A percentile compares a stretch with the other conserved stretches of the same genome.
Conservation (phyloP, 176 grass and related monocot species). For the Triticum timopheevii region DNA sequence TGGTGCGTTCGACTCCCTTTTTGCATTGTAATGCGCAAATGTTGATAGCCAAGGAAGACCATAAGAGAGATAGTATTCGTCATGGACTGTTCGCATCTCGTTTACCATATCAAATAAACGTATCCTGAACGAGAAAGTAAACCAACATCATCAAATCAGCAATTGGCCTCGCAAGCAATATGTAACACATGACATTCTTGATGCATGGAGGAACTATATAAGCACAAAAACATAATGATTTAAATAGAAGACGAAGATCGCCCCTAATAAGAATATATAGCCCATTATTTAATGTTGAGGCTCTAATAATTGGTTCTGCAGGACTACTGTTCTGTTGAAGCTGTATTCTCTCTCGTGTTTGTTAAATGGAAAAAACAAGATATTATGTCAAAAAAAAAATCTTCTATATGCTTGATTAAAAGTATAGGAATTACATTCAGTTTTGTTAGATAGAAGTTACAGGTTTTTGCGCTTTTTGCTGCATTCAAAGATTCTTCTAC, state of each 20-base stretch:
- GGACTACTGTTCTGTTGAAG: background rate
- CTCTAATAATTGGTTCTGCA: background rate
- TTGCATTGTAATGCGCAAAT: background rate
- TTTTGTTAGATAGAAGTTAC: background rate
- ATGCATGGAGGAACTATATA: background rate
- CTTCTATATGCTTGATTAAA: too few relatives aligned
- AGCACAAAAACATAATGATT: background rate
- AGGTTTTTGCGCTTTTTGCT: background rate
- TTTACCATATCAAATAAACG: background rate
- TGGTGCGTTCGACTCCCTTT: too few relatives aligned
- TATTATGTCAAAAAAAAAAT: too few relatives aligned
- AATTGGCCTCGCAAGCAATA: background rate
- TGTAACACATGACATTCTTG: background rate
- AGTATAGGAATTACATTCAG: background rate
- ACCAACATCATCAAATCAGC: background rate
- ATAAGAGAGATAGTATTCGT: background rate
- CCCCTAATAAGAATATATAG: background rate
- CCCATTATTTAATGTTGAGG: background rate
- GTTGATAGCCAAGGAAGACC: background rate
- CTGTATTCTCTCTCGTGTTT: background rate
- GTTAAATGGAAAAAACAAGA: background rate
- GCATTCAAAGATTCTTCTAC: too few relatives aligned
- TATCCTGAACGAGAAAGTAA: background rate
- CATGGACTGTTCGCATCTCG: background rate
- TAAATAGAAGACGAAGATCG: background rate